Base-by-base conservation (phyloP, 2,329 filamentous ascomycete species). In the Celoporthe dispersa region DNA sequence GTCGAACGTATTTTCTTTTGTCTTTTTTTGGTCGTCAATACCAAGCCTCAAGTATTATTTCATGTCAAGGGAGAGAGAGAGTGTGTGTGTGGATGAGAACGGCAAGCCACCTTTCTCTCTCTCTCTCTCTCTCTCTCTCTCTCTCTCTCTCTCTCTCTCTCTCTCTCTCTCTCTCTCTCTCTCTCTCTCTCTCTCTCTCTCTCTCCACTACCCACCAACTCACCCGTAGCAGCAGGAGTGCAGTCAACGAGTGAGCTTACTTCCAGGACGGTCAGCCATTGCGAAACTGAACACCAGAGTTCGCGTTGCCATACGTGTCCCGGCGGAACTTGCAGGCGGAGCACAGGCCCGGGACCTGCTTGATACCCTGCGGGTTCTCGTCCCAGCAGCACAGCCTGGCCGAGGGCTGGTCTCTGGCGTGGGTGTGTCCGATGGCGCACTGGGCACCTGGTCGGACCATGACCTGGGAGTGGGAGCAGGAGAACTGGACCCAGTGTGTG, bases 381-480 rank as follows among this genome's bases (percentile, higher is more conserved):
- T 62, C 60, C 60, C 60, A 63, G 60, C 60, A 63, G n/a, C 6
- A 44, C n/a, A 63, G 33, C 35, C 3, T 63, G 22, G 37, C 31
- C 1, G 22, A 6, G 3, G n/a, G 33, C 14, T 7, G n/a, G 33
- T 11, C 44, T n/a, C 7, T n/a, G n/a, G 33, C 59, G 8, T 9
- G 9, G 22, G 25, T 9, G 9, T 28, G 22, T 11, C 60, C 60
- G 35, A n/a, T 16, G 16, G 60, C 37, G 60, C 60, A 63, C 22
- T 41, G 35, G 14, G 60, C 44, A 25, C 60, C 60, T 2, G 60
- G 60, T 2, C 60, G 37, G 19, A 37, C 60, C 39, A 6, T 37
- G 11, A 28, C 8, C 22, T 41, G n/a, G 7, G 60, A 25, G 60
- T 63, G 60, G 19, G 19, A 25, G 60, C 60, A 63, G 22, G n/a